These are phyloP conservation scores for Pseudisothecium myosuroides DNA, from an alignment of 225 moss, liverwort and hornwort species.

Conservation along the genomic window DNA sequence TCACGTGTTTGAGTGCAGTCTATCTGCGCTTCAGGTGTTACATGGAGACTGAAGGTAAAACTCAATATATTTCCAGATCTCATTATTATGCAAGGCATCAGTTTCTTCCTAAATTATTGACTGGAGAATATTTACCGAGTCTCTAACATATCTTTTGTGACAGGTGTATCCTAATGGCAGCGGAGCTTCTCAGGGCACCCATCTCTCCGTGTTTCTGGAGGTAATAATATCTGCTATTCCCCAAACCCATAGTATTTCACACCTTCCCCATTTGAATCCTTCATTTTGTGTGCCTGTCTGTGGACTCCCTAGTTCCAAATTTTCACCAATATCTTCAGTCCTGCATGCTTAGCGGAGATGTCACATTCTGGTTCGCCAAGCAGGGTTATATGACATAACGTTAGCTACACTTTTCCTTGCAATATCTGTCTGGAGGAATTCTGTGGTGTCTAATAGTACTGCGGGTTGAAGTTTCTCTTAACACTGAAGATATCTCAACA, in stretches of 20 bases:
- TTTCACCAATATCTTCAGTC: not conserved
- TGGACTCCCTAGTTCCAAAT: not conserved
- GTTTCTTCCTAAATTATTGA: too few relatives aligned
- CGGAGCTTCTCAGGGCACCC: conserved; percentile 52
- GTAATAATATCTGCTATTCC: not conserved
- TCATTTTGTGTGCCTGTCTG: not conserved
- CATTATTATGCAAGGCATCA: not conserved
- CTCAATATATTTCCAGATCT: not conserved
- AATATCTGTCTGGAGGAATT: not conserved
- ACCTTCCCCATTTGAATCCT: not conserved
- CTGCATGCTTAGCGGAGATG: not conserved
- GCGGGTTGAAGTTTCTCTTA: not conserved
- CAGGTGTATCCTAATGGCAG: conserved; percentile 68
- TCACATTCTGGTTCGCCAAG: not conserved
- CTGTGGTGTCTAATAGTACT: not conserved
- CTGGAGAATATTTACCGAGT: not conserved
- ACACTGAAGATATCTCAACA: not conserved
- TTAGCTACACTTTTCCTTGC: not conserved
- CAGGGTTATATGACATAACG: not conserved
- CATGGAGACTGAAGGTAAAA: conserved; percentile 53
- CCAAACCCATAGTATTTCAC: not conserved
- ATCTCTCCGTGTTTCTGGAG: conserved; percentile 57
- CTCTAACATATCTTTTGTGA: not conserved
- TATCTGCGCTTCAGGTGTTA: conserved; percentile 39
- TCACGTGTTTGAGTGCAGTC: conserved; percentile 20